Base-by-base conservation (phyloP, 2,329 filamentous ascomycete genomes). In the Cladosporium sphaerospermum region DNA sequence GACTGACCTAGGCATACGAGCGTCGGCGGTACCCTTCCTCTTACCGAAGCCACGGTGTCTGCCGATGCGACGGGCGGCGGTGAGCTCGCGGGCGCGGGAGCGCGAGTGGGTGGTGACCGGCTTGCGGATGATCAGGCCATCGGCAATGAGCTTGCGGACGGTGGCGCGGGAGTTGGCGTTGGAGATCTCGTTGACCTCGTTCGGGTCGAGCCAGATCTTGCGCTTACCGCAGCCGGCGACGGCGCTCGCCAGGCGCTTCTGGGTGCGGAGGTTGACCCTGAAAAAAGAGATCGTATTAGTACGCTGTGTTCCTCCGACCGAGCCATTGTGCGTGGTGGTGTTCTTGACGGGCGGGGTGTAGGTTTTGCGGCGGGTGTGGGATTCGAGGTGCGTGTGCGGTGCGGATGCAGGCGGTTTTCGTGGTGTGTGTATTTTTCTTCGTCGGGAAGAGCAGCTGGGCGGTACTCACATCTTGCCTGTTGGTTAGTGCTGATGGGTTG, bases 181-280 rank as follows among this genome's bases (percentile, higher is more conserved):
- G 82, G 88, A 90, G 82, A 99, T 99, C 81, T 99, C 93, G 83
- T 80, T 93, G 80, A 91, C 85, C 83, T 99, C 93, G 78, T 95
- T 97, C 78, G 93, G 93, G 80, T 99, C 93, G 76, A 99, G 91
- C 93, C 93, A 99, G 81, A 99, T 95, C 89, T 99, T 99, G 86
- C 92, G 89, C 88, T 99, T 86, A 77, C 93, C 93, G 82, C 89
- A 95, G 84, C 90, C 90, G 77, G 96, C 89, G 78, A 99, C 93
- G 79, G 92, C 88, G 74, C 93, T 89, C 77, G 93, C 93, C 73
- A 99, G 91, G 82, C 95, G 92, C 88, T 99, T 99, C 86, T 99
- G 95, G 78, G 93, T 97, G 79, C 86, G 87, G 79, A 99, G 88
- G 78, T 97, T 97, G 88, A 96, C 91, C 93, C 93, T 99, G 75